A percentile compares a stretch with the other conserved stretches of the same genome.
phyloP scores from a whole-genome alignment of 2,329 filamentous ascomycete species.

The Cladosporium oxysporum region DNA sequence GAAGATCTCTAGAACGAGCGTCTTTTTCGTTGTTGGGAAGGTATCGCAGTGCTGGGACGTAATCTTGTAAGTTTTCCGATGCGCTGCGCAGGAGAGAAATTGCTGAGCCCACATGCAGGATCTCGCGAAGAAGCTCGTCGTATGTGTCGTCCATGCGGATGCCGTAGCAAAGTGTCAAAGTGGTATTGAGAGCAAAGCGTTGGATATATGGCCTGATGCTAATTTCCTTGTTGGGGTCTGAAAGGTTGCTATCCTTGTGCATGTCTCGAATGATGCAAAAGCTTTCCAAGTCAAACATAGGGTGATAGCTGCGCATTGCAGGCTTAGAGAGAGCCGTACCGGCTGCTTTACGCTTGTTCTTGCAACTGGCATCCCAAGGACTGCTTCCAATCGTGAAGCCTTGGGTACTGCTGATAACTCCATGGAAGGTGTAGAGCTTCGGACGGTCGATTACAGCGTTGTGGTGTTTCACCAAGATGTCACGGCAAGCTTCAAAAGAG shows the following conservation, averaged over 20 bases:
- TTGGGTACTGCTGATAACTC: conserved; percentile 53
- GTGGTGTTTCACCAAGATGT: conserved; percentile 53
- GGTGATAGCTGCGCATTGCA: conserved; percentile 50
- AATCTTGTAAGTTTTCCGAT: conserved; percentile 57
- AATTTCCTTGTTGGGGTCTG: conserved; percentile 41
- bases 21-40: conserved; percentile 56
- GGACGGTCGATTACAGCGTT: conserved; percentile 54
- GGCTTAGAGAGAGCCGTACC: conserved; percentile 50
- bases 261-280: conserved; percentile 55
- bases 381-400: conserved; percentile 58
- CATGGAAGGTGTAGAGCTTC: conserved; percentile 57
- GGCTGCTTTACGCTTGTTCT: conserved; percentile 55
- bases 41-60: conserved; percentile 53
- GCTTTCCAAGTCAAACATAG: conserved; percentile 55
- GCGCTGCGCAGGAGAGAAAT: conserved; percentile 54
- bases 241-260: conserved; percentile 43
- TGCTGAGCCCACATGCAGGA: conserved; percentile 55
- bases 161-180: conserved; percentile 56
- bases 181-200: conserved; percentile 56
- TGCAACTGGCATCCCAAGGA: conserved; percentile 57
- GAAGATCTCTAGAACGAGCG: conserved; percentile 47
- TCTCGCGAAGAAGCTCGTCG: conserved; percentile 54
- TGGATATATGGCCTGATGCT: conserved; percentile 55
- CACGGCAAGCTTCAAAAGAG: conserved; percentile 55
- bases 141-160: conserved; percentile 58